phyloP scores from a whole-genome alignment of 805 yeast genomes.

The Wickerhamiella parazyma region DNA sequence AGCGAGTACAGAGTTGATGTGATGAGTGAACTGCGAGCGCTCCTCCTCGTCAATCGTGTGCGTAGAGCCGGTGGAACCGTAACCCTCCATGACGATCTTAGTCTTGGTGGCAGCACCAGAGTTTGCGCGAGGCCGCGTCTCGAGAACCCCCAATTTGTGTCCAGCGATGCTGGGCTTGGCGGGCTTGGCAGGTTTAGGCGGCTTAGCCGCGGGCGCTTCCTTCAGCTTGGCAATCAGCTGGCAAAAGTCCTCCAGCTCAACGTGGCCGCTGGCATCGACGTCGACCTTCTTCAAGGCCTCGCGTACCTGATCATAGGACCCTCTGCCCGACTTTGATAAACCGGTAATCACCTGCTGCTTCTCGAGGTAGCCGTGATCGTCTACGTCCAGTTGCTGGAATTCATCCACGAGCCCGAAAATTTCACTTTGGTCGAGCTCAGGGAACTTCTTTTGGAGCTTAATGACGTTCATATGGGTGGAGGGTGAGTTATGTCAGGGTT shows the following conservation, averaged over 20 bases:
- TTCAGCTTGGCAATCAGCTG: slow-evolving; percentile 61
- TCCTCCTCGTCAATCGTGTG: slow-evolving; percentile 97
- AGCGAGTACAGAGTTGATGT: slow-evolving; percentile 78
- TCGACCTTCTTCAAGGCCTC: slow-evolving; percentile 81
- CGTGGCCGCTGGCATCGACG: slow-evolving; percentile 94
- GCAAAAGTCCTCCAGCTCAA: slow-evolving; percentile 90
- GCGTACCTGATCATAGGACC: slow-evolving; percentile 82
- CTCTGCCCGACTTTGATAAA: slow-evolving; percentile 63
- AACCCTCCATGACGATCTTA: slow-evolving; percentile 68
- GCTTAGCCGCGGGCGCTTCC: slow-evolving; percentile 9
- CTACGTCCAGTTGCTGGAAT: slow-evolving; percentile 63
- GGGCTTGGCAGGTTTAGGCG: slow-evolving; percentile 19
- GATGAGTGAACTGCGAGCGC: slow-evolving; percentile 88
- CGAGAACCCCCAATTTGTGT: slow-evolving; percentile 19
- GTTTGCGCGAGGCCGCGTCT: slow-evolving; percentile 26
- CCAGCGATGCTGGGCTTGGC: neutral
- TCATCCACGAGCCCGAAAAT: slow-evolving; percentile 73
- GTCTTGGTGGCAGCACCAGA: slow-evolving; percentile 18
- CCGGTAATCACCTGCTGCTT: slow-evolving; percentile 81
- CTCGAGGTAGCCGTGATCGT: slow-evolving; percentile 90
- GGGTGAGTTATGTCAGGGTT: neutral
- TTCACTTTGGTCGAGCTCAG: slow-evolving; percentile 74
- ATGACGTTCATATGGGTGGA: slow-evolving; percentile 41
- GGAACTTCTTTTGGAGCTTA: slow-evolving; percentile 66
- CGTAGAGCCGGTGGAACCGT: slow-evolving; percentile 76